Percentiles rank a stretch among this genome's conserved stretches.
phyloP scores from a whole-genome alignment of 345 rosid genomes.

The Citrus maxima region DNA sequence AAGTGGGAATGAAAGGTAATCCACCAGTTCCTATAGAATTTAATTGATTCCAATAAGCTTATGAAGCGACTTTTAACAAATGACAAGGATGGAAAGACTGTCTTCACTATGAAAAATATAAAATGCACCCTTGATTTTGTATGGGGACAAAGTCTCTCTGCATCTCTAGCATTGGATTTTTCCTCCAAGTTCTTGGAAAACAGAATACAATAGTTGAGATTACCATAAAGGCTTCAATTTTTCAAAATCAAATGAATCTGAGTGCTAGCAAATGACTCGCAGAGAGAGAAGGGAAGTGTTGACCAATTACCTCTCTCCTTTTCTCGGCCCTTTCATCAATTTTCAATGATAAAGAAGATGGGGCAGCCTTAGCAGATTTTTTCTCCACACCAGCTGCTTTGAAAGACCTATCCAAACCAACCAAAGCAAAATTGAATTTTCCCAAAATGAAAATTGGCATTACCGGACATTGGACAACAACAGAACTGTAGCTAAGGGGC shows the following conservation, averaged over 20 bases:
- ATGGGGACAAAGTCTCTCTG: slow-evolving; percentile 24
- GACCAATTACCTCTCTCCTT: slow-evolving; percentile 41
- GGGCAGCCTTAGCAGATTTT: slow-evolving; percentile 43
- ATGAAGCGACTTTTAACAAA: not conserved
- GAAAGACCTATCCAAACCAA: slow-evolving; percentile 33
- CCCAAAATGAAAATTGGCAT: not conserved
- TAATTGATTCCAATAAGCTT: not conserved
- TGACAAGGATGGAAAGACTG: not conserved
- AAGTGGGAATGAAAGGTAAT: not conserved
- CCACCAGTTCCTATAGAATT: not conserved
- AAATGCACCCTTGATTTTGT: slow-evolving; percentile 47
- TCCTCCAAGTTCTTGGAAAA: slow-evolving; percentile 35
- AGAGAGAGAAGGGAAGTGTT: not conserved
- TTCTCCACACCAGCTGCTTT: slow-evolving; percentile 35
- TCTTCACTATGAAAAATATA: not conserved
- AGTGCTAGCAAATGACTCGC: not conserved
- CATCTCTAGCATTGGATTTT: slow-evolving; percentile 33
- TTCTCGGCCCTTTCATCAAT: slow-evolving; percentile 32
- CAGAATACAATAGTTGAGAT: slow-evolving; percentile 26
- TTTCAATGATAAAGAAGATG: slow-evolving; percentile 40
- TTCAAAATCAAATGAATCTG: slow-evolving; percentile 1
- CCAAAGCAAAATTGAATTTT: slow-evolving; percentile 10
- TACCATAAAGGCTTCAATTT: not conserved
- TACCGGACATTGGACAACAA: not conserved
- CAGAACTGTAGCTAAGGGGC: not conserved